Conservation (phyloP, 305 asterid species). For the Fraxinus sp. region DNA sequence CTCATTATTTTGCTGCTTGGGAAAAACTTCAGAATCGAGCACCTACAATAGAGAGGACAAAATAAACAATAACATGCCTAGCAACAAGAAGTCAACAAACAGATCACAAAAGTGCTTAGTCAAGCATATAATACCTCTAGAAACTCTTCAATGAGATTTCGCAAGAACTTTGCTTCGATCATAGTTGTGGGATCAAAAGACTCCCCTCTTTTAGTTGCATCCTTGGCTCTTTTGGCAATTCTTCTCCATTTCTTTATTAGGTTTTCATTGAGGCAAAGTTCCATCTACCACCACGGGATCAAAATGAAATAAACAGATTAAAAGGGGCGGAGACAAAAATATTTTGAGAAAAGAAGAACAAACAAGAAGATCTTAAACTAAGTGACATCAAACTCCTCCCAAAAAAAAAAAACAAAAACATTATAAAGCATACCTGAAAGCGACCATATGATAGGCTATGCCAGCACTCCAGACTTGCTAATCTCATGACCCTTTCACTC, state of each 20-base stretch:
- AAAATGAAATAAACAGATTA: constrained; percentile 18
- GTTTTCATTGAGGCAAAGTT: constrained; percentile 75
- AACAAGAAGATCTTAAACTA: constrained; percentile 11
- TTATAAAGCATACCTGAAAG: constrained; percentile 63
- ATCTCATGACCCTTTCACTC: constrained; percentile 78
- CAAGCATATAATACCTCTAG: constrained; percentile 54
- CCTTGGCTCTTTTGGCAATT: constrained; percentile 69
- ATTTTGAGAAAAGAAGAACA: neutral
- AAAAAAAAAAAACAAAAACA: neutral
- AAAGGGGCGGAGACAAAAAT: constrained; percentile 1
- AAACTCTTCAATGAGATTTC: constrained; percentile 82
- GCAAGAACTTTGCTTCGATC: constrained; percentile 74
- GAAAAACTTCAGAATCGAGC: constrained; percentile 77
- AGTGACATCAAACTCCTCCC: neutral
- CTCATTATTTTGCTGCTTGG: constrained; percentile 34
- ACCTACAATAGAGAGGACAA: constrained; percentile 48
- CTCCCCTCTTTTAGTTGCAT: constrained; percentile 58
- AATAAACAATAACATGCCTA: constrained; percentile 34
- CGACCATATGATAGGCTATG: constrained; percentile 91
- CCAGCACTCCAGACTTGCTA: constrained; percentile 94
- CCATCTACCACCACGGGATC: constrained; percentile 53
- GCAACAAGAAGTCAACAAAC: constrained; percentile 5
- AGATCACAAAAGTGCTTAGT: neutral
- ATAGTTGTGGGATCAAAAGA: constrained; percentile 51
- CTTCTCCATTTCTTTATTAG: constrained; percentile 81